These are phyloP conservation scores for Geosmithia morbida DNA, from an alignment of 2,329 filamentous ascomycete genomes.

Conservation along the genomic window DNA sequence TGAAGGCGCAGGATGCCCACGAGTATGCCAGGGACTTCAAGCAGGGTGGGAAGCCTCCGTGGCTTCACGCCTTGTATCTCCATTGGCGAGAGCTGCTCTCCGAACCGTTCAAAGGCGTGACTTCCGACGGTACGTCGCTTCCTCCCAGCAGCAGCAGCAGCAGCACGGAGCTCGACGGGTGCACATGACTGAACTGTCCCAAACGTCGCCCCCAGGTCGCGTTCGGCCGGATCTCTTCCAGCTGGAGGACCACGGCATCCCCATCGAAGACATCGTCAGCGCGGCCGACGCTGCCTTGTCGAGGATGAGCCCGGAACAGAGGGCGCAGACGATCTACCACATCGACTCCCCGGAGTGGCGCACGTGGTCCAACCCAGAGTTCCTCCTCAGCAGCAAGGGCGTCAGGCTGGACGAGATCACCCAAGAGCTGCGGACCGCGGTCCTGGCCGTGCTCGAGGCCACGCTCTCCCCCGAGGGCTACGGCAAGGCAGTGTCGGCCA, in stretches of 20 bases:
- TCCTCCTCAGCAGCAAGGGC: constrained; percentile 54
- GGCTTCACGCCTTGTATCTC: constrained; percentile 46
- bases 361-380: constrained; percentile 58
- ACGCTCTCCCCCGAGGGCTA: constrained; percentile 59
- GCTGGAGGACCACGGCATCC: constrained; percentile 48
- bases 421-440: constrained; percentile 25
- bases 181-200: not conserved
- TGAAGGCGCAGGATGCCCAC: constrained; percentile 46
- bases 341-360: constrained; percentile 61
- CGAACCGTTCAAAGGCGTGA: constrained; percentile 59
- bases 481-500: constrained; percentile 51
- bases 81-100: constrained; percentile 44
- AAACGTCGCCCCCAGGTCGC: constrained; percentile 19
- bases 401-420: constrained; percentile 50
- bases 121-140: constrained; percentile 40
- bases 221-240: constrained; percentile 39
- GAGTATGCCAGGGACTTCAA: constrained; percentile 49
- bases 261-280: constrained; percentile 40
- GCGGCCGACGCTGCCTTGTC: constrained; percentile 30
- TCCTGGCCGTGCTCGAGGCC: constrained; percentile 39
- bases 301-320: constrained; percentile 32
- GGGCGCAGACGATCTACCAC: constrained; percentile 35
- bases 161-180: too few species aligned
- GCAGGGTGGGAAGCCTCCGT: constrained; percentile 44
- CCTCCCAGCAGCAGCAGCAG: too few species aligned